These are phyloP conservation scores for Cryphonectria radicalis DNA, from an alignment of 2,329 filamentous ascomycete species.

Conservation along the genomic window DNA sequence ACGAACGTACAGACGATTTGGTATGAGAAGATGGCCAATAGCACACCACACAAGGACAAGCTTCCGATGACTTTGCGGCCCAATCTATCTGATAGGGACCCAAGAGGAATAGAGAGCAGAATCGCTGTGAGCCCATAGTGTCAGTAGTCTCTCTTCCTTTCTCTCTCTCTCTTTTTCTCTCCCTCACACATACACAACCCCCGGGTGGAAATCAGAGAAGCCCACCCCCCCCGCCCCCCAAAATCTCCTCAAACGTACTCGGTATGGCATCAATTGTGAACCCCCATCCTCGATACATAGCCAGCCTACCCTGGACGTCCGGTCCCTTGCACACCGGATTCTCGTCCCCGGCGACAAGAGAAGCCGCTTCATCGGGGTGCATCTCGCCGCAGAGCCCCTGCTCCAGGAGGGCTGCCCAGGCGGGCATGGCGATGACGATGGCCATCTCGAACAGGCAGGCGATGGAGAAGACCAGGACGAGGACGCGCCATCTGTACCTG, in stretches of 20 bases:
- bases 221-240: no score
- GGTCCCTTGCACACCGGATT: constrained; percentile 51
- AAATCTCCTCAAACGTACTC: constrained; percentile 35
- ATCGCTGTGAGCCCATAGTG: constrained; percentile 39
- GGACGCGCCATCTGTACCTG: constrained; percentile 34
- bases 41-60: constrained; percentile 35
- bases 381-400: constrained; percentile 56
- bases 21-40: constrained; percentile 32
- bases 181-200: no score
- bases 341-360: constrained; percentile 40
- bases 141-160: not conserved
- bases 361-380: constrained; percentile 46
- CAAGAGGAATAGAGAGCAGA: constrained; percentile 50
- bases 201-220: no score
- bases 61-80: constrained; percentile 53
- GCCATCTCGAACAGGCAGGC: constrained; percentile 51
- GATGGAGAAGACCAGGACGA: constrained; percentile 37
- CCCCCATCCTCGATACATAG: constrained; percentile 54
- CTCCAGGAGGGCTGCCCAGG: constrained; percentile 56
- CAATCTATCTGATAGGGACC: constrained; percentile 52
- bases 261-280: constrained; percentile 51
- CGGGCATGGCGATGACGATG: constrained; percentile 40
- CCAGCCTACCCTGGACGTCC: constrained; percentile 55
- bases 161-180: no score
- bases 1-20: constrained; percentile 30